These are phyloP conservation scores for Ceratocystis variospora DNA, from an alignment of 2,329 filamentous ascomycete genomes.

Conservation along the genomic window DNA sequence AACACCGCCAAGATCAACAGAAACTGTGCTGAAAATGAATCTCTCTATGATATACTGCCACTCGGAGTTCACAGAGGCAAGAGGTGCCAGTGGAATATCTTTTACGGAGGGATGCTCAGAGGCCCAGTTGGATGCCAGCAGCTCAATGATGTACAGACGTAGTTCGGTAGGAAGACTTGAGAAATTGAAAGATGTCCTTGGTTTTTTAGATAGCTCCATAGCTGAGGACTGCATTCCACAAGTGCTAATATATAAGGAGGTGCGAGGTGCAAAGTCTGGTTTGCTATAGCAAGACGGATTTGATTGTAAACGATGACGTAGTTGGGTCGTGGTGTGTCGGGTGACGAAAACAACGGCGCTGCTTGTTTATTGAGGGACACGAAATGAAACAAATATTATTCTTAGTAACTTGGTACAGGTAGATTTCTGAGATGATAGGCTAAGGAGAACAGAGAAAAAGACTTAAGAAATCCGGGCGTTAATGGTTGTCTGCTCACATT, in stretches of 20 bases:
- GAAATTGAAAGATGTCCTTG: background rate
- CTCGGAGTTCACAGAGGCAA: slow-evolving; percentile 18
- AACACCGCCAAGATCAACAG: slow-evolving; percentile 4
- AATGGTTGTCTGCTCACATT: background rate
- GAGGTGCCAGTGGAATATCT: background rate
- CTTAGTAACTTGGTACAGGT: background rate
- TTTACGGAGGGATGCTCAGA: slow-evolving; percentile 7
- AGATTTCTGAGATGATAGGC: too few species aligned
- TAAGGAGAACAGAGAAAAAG: too few species aligned
- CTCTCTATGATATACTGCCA: slow-evolving; percentile 18
- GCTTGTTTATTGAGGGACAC: background rate
- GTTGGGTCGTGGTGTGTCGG: background rate
- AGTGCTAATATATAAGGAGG: background rate
- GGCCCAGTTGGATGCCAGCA: background rate
- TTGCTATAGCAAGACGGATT: background rate
- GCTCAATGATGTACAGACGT: slow-evolving; percentile 9
- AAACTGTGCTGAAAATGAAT: slow-evolving; percentile 17
- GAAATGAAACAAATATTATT: background rate
- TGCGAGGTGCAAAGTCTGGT: background rate
- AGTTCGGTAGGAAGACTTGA: slow-evolving; percentile 1
- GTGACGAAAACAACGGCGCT: background rate
- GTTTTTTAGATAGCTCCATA: background rate
- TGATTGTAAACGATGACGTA: slow-evolving; percentile 1
- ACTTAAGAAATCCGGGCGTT: background rate
- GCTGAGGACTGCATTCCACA: background rate